Evolutionary conservation across 140 eudicot genomes (phyloP).

Genomic region (Erigeron philadelphicus): DNA sequence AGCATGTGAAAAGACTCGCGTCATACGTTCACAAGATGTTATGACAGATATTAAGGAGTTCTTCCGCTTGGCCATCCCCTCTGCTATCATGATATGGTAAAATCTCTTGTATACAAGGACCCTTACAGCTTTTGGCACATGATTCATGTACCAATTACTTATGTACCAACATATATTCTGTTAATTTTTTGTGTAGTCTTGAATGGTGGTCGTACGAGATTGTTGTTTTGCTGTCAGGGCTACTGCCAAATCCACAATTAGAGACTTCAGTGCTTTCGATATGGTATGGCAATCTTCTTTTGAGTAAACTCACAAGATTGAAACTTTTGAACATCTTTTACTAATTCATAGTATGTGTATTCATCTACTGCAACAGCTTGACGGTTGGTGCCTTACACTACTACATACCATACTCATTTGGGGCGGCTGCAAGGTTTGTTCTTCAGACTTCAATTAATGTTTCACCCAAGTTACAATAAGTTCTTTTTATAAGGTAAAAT

Average conservation of each 20-base stretch:
- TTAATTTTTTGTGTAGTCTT: constrained; percentile 36
- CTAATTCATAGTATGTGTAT: background rate
- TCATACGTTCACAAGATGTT: constrained; percentile 16
- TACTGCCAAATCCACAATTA: constrained; percentile 53
- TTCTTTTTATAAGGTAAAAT: background rate
- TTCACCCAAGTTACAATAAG: background rate
- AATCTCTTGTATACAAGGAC: background rate
- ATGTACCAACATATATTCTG: background rate
- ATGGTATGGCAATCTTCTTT: constrained; percentile 56
- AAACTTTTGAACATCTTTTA: background rate
- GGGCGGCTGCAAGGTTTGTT: constrained; percentile 53
- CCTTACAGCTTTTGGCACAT: background rate
- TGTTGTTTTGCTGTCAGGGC: constrained; percentile 47
- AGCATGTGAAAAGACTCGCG: constrained; percentile 34
- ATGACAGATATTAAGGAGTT: constrained; percentile 23
- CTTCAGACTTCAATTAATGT: background rate
- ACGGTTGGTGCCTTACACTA: constrained; percentile 34
- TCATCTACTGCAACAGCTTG: constrained; percentile 32
- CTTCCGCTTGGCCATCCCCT: constrained; percentile 29
- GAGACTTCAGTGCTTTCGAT: constrained; percentile 67
- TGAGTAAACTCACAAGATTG: background rate
- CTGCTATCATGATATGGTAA: constrained; percentile 38
- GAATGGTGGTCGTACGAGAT: constrained; percentile 74
- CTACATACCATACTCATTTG: constrained; percentile 41
- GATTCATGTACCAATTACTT: background rate